Evolutionary conservation across 257 asterid species (phyloP), one percentile per base, ranked within the genome.

Genomic region (Buddleja alternifolia): DNA sequence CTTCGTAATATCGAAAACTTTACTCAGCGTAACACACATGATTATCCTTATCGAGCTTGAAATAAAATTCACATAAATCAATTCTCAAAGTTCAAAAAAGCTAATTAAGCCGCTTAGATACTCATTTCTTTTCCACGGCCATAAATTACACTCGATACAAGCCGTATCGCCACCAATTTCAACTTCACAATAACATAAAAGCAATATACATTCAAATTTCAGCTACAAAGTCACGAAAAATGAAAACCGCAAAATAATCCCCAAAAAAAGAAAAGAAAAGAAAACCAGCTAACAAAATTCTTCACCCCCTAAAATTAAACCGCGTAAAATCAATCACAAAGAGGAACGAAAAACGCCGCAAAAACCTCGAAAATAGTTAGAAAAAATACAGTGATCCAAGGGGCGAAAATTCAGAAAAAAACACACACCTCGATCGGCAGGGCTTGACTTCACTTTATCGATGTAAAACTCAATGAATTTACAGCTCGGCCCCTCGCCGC

Each of bases 401-500:
- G n/a, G n/a, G 32, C 37, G 42, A 53, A 71, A 66, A 72, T 62
- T 25, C 32, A 46, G 17, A 57, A 64, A 80, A 29, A 53, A 47
- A 48, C 21, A 67, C 60, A 40, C 61, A 88, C 88, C 88, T 82
- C 82, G 84, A 88, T 85, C 87, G 81, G 67, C 59, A 64, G 63
- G 65, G 68, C 76, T 73, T 75, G 76, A 84, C 84, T 81, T 73
- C 10, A 59, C 17, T 41, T 66, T 53, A 41, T 29, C 34, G 5
- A 29, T 5, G n/a, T 29, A 5, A 5, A 42, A 41, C 29, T 23
- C 46, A 53, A 65, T 14, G 68, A 74, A 75, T 66, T 72, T 46
- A 69, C 73, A 64, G 44, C 37, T 24, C 39, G 40, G 51, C 50
- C 69, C 78, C 72, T 48, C 67, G 59, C 12, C 73, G 59, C 24